These are phyloP conservation scores for Salvia splendens DNA, from an alignment of 257 asterid species.

Conservation along the genomic window DNA sequence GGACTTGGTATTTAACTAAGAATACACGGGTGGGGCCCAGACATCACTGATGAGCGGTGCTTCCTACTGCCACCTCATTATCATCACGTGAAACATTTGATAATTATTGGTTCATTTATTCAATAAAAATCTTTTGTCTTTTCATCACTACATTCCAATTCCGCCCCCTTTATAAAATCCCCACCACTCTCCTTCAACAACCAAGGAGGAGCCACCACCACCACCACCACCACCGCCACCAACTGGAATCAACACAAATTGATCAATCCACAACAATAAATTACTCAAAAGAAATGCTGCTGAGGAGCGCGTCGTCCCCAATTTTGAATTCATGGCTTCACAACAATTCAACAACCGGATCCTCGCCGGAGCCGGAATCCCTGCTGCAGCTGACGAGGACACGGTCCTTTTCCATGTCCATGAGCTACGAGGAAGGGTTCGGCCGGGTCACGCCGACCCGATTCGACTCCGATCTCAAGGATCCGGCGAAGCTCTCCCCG, in stretches of 20 bases:
- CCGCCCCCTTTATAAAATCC: constrained; percentile 8
- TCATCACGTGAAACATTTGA: constrained; percentile 31
- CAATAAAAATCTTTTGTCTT: constrained; percentile 3
- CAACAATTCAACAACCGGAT: constrained; percentile 39
- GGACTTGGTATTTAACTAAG: no score
- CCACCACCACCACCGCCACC: not conserved
- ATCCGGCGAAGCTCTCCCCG: constrained; percentile 38
- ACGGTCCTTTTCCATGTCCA: constrained; percentile 45
- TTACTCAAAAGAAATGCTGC: constrained; percentile 34
- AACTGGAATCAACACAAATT: not conserved
- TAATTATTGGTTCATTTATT: not conserved
- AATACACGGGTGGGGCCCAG: not conserved
- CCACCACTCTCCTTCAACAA: not conserved
- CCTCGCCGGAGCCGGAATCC: constrained; percentile 55
- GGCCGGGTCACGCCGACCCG: constrained; percentile 31
- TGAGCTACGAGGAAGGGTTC: constrained; percentile 40
- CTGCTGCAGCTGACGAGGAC: constrained; percentile 48
- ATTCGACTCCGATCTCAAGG: constrained; percentile 44
- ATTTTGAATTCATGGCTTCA: constrained; percentile 56
- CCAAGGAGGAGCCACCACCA: constrained; percentile 15
- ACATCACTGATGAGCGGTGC: constrained; percentile 21
- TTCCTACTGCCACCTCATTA: constrained; percentile 28
- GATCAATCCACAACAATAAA: not conserved
- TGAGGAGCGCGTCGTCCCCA: constrained; percentile 68
- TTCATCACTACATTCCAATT: not conserved